Conservation (phyloP, 179 eudicot genomes). For the Carnegiea gigantea region DNA sequence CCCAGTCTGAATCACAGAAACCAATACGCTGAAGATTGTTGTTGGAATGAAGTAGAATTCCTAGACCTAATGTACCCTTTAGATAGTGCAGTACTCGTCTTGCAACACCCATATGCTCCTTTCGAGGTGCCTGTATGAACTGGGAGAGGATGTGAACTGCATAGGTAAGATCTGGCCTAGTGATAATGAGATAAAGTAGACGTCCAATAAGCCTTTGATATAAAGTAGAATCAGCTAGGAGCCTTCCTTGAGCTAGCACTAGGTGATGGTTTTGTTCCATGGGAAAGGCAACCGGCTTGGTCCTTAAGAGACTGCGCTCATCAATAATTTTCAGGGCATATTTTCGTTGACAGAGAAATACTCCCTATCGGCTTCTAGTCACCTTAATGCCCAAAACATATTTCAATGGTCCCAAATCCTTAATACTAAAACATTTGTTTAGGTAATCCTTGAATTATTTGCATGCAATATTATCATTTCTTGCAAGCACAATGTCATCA, state of each 20-base stretch:
- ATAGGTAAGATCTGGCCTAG: not conserved
- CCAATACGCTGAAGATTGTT: too few relatives aligned
- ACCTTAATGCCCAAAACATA: conserved; percentile 20
- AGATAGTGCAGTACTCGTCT: too few relatives aligned
- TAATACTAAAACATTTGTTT: not conserved
- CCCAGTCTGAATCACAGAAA: not conserved
- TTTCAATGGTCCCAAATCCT: conserved; percentile 9
- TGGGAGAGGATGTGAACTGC: not conserved
- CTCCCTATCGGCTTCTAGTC: not conserved
- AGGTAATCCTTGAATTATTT: not conserved
- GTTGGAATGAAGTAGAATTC: too few relatives aligned
- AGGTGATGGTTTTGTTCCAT: conserved; percentile 13
- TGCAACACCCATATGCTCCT: not conserved
- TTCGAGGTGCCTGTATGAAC: not conserved
- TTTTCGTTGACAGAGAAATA: not conserved
- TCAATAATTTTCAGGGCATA: conserved; percentile 7
- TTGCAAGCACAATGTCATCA: not conserved
- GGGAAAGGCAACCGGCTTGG: not conserved
- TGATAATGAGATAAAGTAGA: not conserved
- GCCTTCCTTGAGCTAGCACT: not conserved
- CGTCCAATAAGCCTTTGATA: not conserved
- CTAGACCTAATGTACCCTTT: too few relatives aligned
- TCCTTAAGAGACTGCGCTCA: not conserved
- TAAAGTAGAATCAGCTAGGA: not conserved
- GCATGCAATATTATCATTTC: not conserved